A percentile compares a stretch with the other conserved stretches of the same genome.
Evolutionary conservation across 306 rosid species (phyloP).

Genomic region (Hylodesmum podocarpum): DNA sequence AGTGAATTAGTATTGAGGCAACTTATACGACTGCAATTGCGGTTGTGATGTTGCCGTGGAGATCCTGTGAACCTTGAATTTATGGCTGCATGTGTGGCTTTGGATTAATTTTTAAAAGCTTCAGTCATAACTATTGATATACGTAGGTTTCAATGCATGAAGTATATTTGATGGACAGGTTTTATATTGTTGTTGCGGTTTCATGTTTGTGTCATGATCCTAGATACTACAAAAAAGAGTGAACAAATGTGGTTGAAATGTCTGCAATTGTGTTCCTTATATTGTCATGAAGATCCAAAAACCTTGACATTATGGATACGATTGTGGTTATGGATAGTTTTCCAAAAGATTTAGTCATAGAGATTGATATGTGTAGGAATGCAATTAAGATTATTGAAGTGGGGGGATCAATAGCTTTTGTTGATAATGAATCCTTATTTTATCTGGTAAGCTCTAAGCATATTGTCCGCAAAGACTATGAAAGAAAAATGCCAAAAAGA

Average conservation of each 20-base stretch:
- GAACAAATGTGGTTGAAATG: neutral
- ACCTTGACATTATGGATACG: too few species aligned
- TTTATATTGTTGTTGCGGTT: neutral
- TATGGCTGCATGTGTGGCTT: too few species aligned
- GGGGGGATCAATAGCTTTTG: neutral
- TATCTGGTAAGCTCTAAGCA: constrained; percentile 8
- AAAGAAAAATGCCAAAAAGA: neutral
- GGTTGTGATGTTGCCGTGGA: too few species aligned
- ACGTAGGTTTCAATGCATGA: constrained; percentile 11
- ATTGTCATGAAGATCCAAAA: too few species aligned
- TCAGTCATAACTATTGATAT: too few species aligned
- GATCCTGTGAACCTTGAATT: too few species aligned
- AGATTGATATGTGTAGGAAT: neutral
- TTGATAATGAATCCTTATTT: constrained; percentile 9
- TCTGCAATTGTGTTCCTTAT: neutral
- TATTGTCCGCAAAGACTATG: neutral
- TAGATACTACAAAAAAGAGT: neutral
- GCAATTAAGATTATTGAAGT: neutral
- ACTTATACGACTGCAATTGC: too few species aligned
- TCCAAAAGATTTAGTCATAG: neutral
- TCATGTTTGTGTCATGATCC: neutral
- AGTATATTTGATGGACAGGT: neutral
- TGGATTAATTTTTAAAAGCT: too few species aligned
- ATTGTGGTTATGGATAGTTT: neutral
- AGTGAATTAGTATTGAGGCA: too few species aligned